Evolutionary conservation across 192 early-diverging fungal genomes (phyloP), one percentile per base, ranked within the genome.

Genomic region (Thoreauomyces humboldtii): DNA sequence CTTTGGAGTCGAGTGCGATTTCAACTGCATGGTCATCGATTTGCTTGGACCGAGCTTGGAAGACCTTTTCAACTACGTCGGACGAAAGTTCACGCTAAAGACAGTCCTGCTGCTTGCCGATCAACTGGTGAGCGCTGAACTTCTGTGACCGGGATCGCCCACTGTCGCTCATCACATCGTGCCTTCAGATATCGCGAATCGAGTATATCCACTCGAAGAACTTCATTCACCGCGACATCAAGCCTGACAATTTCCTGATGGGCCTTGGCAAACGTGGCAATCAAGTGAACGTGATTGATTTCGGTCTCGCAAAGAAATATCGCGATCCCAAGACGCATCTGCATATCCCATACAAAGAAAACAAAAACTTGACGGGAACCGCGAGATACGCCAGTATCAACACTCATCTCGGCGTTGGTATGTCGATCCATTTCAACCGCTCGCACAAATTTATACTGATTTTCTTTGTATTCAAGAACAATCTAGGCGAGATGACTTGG

Each of bases 131-230:
- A 7, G 69, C 51, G 21, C 29, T 7, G 14, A 14, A 31, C 33
- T 4, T 46, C 24, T 25, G 2, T 63, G 32, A 27, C n/a, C 11
- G 19, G 7, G n/a, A n/a, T 31, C 47, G 32, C 31, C 35, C 7
- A n/a, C n/a, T n/a, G n/a, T n/a, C n/a, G n/a, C n/a, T n/a, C n/a
- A n/a, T n/a, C n/a, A n/a, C n/a, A n/a, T n/a, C n/a, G n/a, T n/a
- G n/a, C n/a, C n/a, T 52, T 24, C 62, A 86, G 84, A 76, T 86
- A 61, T 86, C 84, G 0, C 69, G 84, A 11, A 81, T 86, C 50
- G 84, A 86, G 59, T 86, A 82, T 56, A 76, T 86, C 66, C 84
- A 86, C 63, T 83, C 83, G 24, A 86, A 86, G 60, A 88, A 86
- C 70, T 86, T 86, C 51, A 77, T 86, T 38, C 84, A 86, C 55